Evolutionary conservation across 1,284 basidiomycete species (phyloP).

Genomic region (Austroboletus niveus): DNA sequence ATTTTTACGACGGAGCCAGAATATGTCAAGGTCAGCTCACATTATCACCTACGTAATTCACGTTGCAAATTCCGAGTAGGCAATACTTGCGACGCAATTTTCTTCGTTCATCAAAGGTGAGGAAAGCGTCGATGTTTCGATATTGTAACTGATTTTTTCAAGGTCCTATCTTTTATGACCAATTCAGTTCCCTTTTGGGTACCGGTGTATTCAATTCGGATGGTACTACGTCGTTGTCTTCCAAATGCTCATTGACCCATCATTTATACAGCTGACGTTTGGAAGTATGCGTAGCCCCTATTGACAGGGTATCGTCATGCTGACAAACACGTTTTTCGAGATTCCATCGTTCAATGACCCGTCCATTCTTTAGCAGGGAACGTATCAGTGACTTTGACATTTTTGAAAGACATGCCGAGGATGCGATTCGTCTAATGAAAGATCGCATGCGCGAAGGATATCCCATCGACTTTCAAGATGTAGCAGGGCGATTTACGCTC

Average conservation of each 20-base stretch:
- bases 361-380: constrained; percentile 57
- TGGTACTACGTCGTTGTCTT: constrained; percentile 32
- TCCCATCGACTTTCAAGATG: constrained; percentile 52
- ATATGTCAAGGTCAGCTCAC: constrained; percentile 35
- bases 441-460: constrained; percentile 40
- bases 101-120: constrained; percentile 45
- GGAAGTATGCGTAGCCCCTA: constrained; percentile 41
- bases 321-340: constrained; percentile 8
- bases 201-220: constrained; percentile 63
- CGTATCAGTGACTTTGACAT: constrained; percentile 53
- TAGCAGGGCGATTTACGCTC: constrained; percentile 45
- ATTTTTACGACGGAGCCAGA: constrained; percentile 40
- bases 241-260: neutral
- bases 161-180: constrained; percentile 25
- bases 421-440: constrained; percentile 41
- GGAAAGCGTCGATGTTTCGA: neutral
- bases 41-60: neutral
- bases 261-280: constrained; percentile 43
- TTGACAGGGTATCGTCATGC: neutral
- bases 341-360: constrained; percentile 57
- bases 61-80: constrained; percentile 13
- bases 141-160: constrained; percentile 6
- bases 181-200: constrained; percentile 42
- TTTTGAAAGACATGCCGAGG: constrained; percentile 47
- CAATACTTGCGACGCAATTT: constrained; percentile 39